Evolutionary conservation across 495 filamentous ascomycete species (phyloP), one percentile per base, ranked within the genome.

Genomic region (Podospora tetraspora): DNA sequence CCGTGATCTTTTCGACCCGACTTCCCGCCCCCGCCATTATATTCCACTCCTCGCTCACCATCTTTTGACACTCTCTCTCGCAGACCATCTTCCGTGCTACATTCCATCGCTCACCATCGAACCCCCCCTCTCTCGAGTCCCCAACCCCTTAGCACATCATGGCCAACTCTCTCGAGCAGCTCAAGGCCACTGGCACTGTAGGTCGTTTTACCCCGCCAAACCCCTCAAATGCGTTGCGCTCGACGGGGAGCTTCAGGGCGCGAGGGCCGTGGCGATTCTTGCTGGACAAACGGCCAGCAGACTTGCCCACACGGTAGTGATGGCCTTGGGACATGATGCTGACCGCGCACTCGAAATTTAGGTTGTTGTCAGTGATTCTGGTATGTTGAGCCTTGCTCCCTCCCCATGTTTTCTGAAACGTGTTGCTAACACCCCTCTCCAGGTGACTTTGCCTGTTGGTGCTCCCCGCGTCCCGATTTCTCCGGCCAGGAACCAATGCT

Each of bases 291-390:
- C 43, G 19, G 6, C 16, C 43, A 5, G 43, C 43, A n/a, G 43
- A 8, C 43, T 12, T 6, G 16, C 43, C 4, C 43, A 7, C n/a
- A 16, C 4, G 56, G 24, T 6, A 58, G n/a, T 63, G 16, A 56
- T 64, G 16, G 19, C 3, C 4, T 8, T 52, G 43, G 37, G 16
- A 52, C 43, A 52, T 19, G 29, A 56, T 77, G 66, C 77, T 80
- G 70, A 81, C 66, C 19, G 56, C 72, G 25, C n/a, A 19, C 10
- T 69, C 24, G 24, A 62, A 66, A 64, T 27, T 64, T 74, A 94
- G 89, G 92, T 91, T 67, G 94, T 97, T 76, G 93, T 97, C 79
- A 94, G 92, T 81, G 95, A 98, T 84, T 96, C 93, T 79, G 95
- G 94, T 89, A 90, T 90, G 88, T 75, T 66, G 23, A 37, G 4